Percentiles rank a stretch among this genome's conserved stretches.
These are phyloP conservation scores for Chlorella sp. DNA, from an alignment of 139 green algal genomes.

Conservation along the genomic window DNA sequence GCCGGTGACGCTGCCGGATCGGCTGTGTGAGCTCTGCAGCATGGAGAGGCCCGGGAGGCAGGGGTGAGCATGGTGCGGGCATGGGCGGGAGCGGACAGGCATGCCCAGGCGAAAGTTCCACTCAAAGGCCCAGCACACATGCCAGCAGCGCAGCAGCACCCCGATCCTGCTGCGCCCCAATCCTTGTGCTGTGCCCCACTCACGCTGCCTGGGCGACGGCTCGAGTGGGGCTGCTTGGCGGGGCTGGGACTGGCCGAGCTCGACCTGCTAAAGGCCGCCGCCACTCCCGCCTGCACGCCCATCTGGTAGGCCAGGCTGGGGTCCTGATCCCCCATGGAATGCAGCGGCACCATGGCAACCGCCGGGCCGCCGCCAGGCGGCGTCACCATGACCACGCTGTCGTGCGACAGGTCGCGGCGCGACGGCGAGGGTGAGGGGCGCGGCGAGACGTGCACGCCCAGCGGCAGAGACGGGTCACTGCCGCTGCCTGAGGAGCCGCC, in stretches of 20 bases:
- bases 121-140: background rate
- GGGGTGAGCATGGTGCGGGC: too few species aligned
- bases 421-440: background rate
- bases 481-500: background rate
- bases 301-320: background rate
- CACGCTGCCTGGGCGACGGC: slow-evolving; percentile 13
- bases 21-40: slow-evolving; percentile 20
- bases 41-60: background rate
- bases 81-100: too few species aligned
- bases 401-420: background rate
- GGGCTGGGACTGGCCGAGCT: background rate
- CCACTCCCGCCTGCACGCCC: slow-evolving; percentile 25
- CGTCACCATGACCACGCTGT: background rate
- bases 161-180: background rate
- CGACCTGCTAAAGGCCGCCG: background rate
- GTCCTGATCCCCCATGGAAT: background rate
- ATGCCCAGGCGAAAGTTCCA: too few species aligned
- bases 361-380: slow-evolving; percentile 1
- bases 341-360: slow-evolving; percentile 9
- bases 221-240: background rate
- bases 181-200: background rate
- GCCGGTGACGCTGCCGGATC: slow-evolving; percentile 28
- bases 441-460: background rate
- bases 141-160: background rate
- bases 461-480: background rate